Evolutionary conservation across 169 alveolate species (phyloP), one percentile per base, ranked within the genome.

Genomic region (Haemoproteus tartakovskyi): DNA sequence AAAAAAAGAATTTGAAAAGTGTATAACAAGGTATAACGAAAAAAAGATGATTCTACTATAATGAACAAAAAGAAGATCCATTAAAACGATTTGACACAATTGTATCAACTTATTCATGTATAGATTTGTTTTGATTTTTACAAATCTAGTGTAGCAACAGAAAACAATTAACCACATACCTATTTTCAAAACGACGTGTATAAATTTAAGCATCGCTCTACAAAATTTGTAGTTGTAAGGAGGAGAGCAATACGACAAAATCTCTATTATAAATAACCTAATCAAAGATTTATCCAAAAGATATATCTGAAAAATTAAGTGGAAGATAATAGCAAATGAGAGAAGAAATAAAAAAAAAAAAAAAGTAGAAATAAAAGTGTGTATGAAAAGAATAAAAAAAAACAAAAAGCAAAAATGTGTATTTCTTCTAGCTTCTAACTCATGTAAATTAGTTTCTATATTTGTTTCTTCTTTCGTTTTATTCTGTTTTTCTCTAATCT

Each of bases 151-250:
- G n/a, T n/a, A n/a, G n/a, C n/a, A n/a, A n/a, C n/a, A n/a, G 4
- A 48, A 48, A 4, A 6, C 1, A 52, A 0, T 11, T 6, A 8
- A 14, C 11, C n/a, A 16, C 6, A 12, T 51, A 67, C 82, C 82
- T 22, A 38, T 67, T 52, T 67, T 40, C 26, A 67, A 36, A 19
- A 67, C 82, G 22, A 24, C 38, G 37, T 67, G 47, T 41, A 67
- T 67, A 27, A 67, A 67, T 29, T 22, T 52, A 24, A 67, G 41
- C 0, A 67, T 37, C 46, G 50, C 33, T 16, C 54, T 22, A 48
- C 82, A 85, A 62, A 85, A 85, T 24, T 79, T 85, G 36, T 62
- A 45, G 33, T 85, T 67, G 33, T 85, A 85, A 4, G 90, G 90
- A 18, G 90, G 90, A 2, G 88, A 84, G 54, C 90, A 85, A 56